Evolutionary conservation across 129 eudicot genomes (phyloP).

Genomic region (Apium graveolens): DNA sequence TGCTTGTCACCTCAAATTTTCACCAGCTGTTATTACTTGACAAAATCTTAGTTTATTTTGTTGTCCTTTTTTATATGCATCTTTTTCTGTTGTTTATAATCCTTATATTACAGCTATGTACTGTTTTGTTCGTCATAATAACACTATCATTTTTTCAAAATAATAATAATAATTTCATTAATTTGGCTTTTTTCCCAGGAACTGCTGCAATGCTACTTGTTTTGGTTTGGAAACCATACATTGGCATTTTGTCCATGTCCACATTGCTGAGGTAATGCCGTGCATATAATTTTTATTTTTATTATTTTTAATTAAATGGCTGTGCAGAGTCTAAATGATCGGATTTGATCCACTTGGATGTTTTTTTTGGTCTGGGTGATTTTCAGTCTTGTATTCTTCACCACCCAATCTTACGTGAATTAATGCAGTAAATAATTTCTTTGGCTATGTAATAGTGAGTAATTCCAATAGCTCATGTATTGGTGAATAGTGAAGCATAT

Average conservation of each 20-base stretch:
- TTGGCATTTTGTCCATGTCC: conserved; percentile 54
- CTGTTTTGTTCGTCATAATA: too few relatives aligned
- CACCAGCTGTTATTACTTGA: too few relatives aligned
- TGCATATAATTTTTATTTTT: neutral
- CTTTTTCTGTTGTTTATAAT: too few relatives aligned
- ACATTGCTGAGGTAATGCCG: conserved; percentile 52
- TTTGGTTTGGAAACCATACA: conserved; percentile 74
- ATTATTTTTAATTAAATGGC: neutral
- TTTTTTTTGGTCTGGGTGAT: neutral
- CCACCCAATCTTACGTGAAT: neutral
- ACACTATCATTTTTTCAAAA: too few relatives aligned
- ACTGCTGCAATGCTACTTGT: conserved; percentile 88
- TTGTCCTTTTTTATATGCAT: too few relatives aligned
- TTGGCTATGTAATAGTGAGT: neutral
- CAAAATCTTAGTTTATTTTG: too few relatives aligned
- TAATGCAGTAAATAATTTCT: neutral
- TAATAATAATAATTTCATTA: neutral
- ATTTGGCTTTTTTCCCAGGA: conserved; percentile 37
- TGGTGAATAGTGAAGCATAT: neutral
- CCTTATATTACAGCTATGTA: too few relatives aligned
- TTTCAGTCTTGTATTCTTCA: neutral
- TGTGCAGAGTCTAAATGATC: neutral
- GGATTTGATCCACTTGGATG: neutral
- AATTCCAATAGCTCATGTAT: neutral
- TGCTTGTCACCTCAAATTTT: too few relatives aligned